A percentile compares a stretch with the other conserved stretches of the same genome.
phyloP scores from a whole-genome alignment of 2,329 filamentous ascomycete species.

The Clonostachys chloroleuca region DNA sequence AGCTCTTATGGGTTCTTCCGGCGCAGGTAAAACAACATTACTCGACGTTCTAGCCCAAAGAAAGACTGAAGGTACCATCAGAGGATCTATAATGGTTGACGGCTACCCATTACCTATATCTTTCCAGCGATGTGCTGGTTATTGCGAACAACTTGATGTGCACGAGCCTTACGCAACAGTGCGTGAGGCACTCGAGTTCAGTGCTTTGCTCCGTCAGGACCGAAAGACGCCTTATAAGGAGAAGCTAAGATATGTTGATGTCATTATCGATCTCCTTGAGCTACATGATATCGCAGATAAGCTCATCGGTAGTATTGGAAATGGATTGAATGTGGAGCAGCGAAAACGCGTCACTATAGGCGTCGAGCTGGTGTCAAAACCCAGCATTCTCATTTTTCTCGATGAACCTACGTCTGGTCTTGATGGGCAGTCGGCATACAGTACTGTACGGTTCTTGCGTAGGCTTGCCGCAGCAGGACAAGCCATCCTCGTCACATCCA shows the following conservation, averaged over 20 bases:
- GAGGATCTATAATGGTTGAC: conserved; percentile 37
- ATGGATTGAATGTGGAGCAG: conserved; percentile 72
- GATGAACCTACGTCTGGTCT: conserved; percentile 94
- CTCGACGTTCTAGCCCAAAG: conserved; percentile 6
- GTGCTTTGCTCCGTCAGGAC: conserved; percentile 80
- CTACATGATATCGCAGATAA: conserved; percentile 91
- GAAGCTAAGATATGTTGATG: conserved; percentile 83
- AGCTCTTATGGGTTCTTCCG: conserved; percentile 67
- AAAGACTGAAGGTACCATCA: conserved; percentile 4
- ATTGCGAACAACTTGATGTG: conserved; percentile 6
- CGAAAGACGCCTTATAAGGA: conserved; percentile 65
- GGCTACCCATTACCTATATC: conserved; percentile 46
- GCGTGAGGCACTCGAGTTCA: conserved; percentile 83
- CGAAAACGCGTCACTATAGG: conserved; percentile 83
- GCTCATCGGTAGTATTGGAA: conserved; percentile 83
- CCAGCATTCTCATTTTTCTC: conserved; percentile 82
- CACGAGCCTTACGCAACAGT: conserved; percentile 5
- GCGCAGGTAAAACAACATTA: conserved; percentile 7
- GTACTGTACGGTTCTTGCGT: conserved; percentile 80
- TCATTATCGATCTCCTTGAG: conserved; percentile 85
- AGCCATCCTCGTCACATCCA: conserved; percentile 97
- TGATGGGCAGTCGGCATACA: conserved; percentile 86
- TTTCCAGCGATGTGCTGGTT: conserved; percentile 7
- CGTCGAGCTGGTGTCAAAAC: conserved; percentile 93
- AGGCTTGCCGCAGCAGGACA: conserved; percentile 86